These are phyloP conservation scores for Leucosporidium creatinivorum DNA, from an alignment of 768 basidiomycete species.

Conservation along the genomic window DNA sequence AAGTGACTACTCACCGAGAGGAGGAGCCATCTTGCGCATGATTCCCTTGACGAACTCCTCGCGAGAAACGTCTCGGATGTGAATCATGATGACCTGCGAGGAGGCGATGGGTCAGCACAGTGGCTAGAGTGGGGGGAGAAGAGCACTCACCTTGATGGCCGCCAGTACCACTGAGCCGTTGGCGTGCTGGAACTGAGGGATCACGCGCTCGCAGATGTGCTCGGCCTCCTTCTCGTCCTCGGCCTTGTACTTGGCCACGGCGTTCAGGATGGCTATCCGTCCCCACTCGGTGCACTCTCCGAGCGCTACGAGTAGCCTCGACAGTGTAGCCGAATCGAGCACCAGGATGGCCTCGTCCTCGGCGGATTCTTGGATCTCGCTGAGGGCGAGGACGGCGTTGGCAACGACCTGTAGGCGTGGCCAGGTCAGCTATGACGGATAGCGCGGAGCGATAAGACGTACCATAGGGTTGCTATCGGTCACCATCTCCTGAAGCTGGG, in stretches of 20 bases:
- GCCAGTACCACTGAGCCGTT: slow-evolving; percentile 95
- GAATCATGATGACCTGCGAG: slow-evolving; percentile 86
- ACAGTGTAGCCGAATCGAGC: slow-evolving; percentile 74
- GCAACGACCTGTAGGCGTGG: slow-evolving; percentile 74
- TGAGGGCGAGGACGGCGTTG: slow-evolving; percentile 85
- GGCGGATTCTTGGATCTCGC: slow-evolving; percentile 75
- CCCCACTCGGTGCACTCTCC: slow-evolving; percentile 99
- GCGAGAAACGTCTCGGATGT: slow-evolving; percentile 71
- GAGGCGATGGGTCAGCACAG: background rate
- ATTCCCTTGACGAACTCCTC: slow-evolving; percentile 80
- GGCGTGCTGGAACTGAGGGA: slow-evolving; percentile 96
- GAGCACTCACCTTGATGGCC: slow-evolving; percentile 68
- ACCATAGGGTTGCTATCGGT: slow-evolving; percentile 97
- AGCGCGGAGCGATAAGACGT: slow-evolving; percentile 32
- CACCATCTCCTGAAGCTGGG: slow-evolving; percentile 83
- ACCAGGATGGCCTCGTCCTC: slow-evolving; percentile 54
- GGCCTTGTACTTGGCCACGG: slow-evolving; percentile 72
- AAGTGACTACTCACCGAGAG: slow-evolving; percentile 49
- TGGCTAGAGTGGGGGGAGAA: background rate
- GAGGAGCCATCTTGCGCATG: slow-evolving; percentile 94
- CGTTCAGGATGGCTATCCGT: slow-evolving; percentile 82
- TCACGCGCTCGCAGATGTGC: slow-evolving; percentile 96
- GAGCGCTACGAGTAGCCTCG: slow-evolving; percentile 84
- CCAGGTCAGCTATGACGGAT: background rate
- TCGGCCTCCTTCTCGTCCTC: slow-evolving; percentile 91